These are phyloP conservation scores for Balamuthia mandrillaris DNA, from an alignment of 208 protist genomes.

Conservation along the genomic window DNA sequence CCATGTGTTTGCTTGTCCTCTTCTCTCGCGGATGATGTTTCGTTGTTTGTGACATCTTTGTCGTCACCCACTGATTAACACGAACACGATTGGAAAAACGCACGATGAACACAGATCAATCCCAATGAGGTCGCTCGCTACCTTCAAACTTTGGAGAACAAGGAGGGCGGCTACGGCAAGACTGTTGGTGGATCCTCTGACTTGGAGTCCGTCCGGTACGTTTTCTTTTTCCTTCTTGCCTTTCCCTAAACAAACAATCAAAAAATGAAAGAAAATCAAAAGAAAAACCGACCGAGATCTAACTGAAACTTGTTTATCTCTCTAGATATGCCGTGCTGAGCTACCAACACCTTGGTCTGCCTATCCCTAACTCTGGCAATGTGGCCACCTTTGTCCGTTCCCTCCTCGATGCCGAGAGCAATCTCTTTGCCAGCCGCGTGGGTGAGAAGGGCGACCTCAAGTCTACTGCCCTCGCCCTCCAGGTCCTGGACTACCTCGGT, in stretches of 20 bases:
- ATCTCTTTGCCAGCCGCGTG: slow-evolving; percentile 11
- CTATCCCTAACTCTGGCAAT: background rate
- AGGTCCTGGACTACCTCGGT: slow-evolving; percentile 14
- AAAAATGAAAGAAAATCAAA: background rate
- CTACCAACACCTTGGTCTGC: slow-evolving; percentile 25
- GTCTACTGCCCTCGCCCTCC: slow-evolving; percentile 26
- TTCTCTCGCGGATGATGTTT: too few species aligned
- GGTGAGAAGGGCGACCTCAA: slow-evolving; percentile 25
- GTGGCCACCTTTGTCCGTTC: slow-evolving; percentile 24
- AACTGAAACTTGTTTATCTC: background rate
- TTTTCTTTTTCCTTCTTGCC: background rate
- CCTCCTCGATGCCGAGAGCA: background rate
- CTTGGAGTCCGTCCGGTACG: background rate
- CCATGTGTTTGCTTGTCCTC: background rate
- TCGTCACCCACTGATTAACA: background rate
- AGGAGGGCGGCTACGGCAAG: slow-evolving; percentile 28
- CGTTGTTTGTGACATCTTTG: background rate
- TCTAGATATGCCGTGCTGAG: background rate
- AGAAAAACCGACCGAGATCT: too few species aligned
- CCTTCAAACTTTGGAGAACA: slow-evolving; percentile 16
- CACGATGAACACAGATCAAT: too few species aligned
- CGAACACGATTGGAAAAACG: background rate
- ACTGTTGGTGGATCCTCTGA: background rate
- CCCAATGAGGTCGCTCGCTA: slow-evolving; percentile 24
- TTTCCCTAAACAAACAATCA: background rate